phyloP scores from a whole-genome alignment of 2,329 filamentous ascomycete species.

The Diaporthe batatas region DNA sequence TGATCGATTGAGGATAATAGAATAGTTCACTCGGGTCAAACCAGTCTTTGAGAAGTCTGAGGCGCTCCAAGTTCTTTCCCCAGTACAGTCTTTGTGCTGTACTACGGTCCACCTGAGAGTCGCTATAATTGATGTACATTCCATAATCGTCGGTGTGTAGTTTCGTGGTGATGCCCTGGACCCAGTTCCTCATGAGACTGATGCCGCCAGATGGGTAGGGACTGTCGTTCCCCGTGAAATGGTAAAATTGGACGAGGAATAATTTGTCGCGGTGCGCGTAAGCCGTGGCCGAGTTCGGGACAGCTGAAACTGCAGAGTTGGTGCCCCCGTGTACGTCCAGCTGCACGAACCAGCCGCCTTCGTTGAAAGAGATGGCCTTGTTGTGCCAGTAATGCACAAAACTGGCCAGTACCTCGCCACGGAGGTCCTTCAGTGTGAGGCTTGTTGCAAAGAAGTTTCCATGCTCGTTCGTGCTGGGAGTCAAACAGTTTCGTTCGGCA shows the following conservation, averaged over 20 bases:
- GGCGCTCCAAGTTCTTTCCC: constrained; percentile 50
- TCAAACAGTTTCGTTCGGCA: constrained; percentile 44
- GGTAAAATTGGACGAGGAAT: constrained; percentile 64
- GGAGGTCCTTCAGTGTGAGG: constrained; percentile 55
- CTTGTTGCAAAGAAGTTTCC: constrained; percentile 59
- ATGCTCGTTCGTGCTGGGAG: constrained; percentile 50
- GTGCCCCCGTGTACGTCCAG: constrained; percentile 58
- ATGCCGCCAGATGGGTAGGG: constrained; percentile 53
- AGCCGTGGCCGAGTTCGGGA: constrained; percentile 50
- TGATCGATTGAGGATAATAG: constrained; percentile 56
- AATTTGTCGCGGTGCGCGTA: constrained; percentile 61
- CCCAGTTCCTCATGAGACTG: constrained; percentile 51
- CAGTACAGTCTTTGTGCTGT: constrained; percentile 54
- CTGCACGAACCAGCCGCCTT: constrained; percentile 58
- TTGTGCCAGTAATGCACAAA: constrained; percentile 56
- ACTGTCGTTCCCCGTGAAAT: constrained; percentile 52
- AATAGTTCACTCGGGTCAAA: constrained; percentile 56
- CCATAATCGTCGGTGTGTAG: constrained; percentile 51
- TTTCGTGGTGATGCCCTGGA: constrained; percentile 50
- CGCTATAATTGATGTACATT: constrained; percentile 59
- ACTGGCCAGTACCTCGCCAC: constrained; percentile 50
- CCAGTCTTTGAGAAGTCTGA: constrained; percentile 53
- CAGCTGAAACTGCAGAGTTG: constrained; percentile 53
- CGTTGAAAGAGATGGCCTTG: constrained; percentile 45
- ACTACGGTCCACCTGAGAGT: constrained; percentile 51